These are phyloP conservation scores for Teratosphaeria gauchensis DNA, from an alignment of 2,329 filamentous ascomycete species.

Conservation along the genomic window DNA sequence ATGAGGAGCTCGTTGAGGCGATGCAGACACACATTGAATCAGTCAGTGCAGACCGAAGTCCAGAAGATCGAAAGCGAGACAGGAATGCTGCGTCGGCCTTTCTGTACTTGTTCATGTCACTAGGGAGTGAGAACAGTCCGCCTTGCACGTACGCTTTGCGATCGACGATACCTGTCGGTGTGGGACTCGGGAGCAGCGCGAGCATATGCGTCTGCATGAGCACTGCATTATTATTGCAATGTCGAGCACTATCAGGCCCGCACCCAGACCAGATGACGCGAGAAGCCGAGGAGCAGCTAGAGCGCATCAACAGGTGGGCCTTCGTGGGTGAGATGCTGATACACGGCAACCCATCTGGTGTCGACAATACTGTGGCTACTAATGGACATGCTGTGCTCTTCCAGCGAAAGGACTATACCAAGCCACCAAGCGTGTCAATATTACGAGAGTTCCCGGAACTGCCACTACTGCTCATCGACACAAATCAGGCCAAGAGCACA, in stretches of 20 bases:
- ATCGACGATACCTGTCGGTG: conserved; percentile 86
- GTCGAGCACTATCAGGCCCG: conserved; percentile 77
- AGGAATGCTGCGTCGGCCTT: conserved; percentile 73
- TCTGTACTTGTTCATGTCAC: conserved; percentile 82
- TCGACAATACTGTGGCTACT: conserved; percentile 92
- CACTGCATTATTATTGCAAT: conserved; percentile 68
- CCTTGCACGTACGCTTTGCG: conserved; percentile 83
- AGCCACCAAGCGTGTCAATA: conserved; percentile 63
- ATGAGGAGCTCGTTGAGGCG: conserved; percentile 69
- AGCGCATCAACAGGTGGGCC: conserved; percentile 95
- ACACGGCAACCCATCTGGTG: conserved; percentile 89
- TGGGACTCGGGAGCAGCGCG: conserved; percentile 86
- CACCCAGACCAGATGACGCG: conserved; percentile 82
- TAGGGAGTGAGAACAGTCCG: conserved; percentile 69
- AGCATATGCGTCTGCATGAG: conserved; percentile 85
- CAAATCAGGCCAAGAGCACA: conserved; percentile 78
- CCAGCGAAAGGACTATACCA: conserved; percentile 62
- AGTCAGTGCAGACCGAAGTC: conserved; percentile 57
- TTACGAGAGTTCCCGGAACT: conserved; percentile 86
- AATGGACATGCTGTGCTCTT: conserved; percentile 93
- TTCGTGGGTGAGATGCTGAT: conserved; percentile 97
- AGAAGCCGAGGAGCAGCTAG: conserved; percentile 81
- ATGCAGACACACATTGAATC: conserved; percentile 67
- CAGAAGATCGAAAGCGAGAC: conserved; percentile 73
- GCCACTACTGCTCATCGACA: conserved; percentile 82